Base-by-base conservation (phyloP, 768 basidiomycete species). In the Candolleomyces eurysporus region DNA sequence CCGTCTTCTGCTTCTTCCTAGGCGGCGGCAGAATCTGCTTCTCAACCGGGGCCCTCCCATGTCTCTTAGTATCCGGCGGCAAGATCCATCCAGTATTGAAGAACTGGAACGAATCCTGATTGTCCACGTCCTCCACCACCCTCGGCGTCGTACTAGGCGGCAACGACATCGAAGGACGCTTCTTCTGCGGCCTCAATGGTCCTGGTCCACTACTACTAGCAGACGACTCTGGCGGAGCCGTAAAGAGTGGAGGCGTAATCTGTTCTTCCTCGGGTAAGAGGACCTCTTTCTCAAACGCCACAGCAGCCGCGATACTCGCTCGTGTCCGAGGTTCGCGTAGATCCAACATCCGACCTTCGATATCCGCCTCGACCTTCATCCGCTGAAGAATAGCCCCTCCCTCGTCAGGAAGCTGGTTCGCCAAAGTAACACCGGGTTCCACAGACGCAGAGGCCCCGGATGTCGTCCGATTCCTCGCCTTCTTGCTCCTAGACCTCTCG, bases 51-150 rank as follows among this genome's bases (percentile, higher is more conserved):
- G 66, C 46, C 14, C 90, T 76, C 21, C 86, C 85, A 32, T 86
- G 83, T 36, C 94, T 81, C 64, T 85, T 83, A 56, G 86, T 83
- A 39, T 89, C 91, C 2, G 85, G 78, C 22, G 92, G 91, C 14
- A 96, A 74, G 8, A 96, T 92, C 94, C 93, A 96, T 0, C 94
- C 94, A 22, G 80, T 78, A 61, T 97, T 89, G 75, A 96, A 96
- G 75, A 88, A 73, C 68, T 79, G 83, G 78, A 96, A 97, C 19
- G 88, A 88, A 48, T 83, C 83, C 58, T 84, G 82, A 48, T 83
- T 81, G 68, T 89, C 90, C 36, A 96, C 85, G 46, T 86, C 79
- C n/a, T 86, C 82, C 3, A 92, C 87, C 58, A 90, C 75, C 26
- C 82, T 79, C 4, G 88, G 83, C 2, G 79, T 69, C 14, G 77